A percentile compares a stretch with the other conserved stretches of the same genome.
These are phyloP conservation scores for Acanthamoeba royreba DNA, from an alignment of 208 protist species.

Conservation along the genomic window DNA sequence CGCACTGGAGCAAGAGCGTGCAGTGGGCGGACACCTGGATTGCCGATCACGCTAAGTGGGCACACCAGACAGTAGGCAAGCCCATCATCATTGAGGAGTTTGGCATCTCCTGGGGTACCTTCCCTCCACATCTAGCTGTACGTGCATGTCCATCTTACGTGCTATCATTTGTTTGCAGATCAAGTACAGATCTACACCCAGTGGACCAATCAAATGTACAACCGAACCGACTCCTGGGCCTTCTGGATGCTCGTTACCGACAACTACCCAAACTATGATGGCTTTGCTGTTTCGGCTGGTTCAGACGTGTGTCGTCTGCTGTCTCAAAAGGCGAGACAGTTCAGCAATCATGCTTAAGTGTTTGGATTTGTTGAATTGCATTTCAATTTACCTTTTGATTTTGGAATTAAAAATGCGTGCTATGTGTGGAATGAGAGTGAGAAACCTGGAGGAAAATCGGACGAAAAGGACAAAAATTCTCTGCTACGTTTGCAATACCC, in stretches of 20 bases:
- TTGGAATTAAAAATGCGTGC: no score
- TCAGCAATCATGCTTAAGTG: neutral
- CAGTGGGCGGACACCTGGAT: neutral
- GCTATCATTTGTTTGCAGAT: neutral
- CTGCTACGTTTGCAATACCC: no score
- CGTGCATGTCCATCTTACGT: neutral
- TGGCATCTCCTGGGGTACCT: neutral
- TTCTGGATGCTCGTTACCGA: neutral
- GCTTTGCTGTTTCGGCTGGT: neutral
- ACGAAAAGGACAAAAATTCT: no score
- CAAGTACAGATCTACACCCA: neutral
- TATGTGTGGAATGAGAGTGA: no score
- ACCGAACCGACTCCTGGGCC: neutral
- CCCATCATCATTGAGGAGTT: conserved; percentile 53
- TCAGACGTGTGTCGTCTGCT: neutral
- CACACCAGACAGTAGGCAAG: neutral
- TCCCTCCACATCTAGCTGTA: neutral
- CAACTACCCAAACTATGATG: neutral
- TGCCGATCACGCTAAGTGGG: neutral
- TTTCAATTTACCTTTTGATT: no score
- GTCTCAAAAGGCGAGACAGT: neutral
- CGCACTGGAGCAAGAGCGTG: conserved; percentile 33
- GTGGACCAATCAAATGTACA: neutral
- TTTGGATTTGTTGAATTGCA: no score
- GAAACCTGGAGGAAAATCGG: no score